phyloP scores from a whole-genome alignment of 2,329 filamentous ascomycete genomes.

The Cercospora citrullina region DNA sequence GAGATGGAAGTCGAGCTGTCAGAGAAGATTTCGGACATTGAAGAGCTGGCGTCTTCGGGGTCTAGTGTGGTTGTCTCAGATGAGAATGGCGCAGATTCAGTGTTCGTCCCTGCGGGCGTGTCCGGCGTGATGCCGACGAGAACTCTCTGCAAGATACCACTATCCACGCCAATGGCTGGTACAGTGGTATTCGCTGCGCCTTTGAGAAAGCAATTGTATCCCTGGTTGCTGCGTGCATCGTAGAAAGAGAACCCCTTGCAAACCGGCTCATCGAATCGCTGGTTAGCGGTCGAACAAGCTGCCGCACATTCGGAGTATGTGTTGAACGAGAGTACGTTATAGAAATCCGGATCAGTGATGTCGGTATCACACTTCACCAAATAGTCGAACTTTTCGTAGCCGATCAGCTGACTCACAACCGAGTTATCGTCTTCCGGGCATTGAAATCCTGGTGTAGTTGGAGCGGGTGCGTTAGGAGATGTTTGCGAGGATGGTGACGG shows the following conservation, averaged over 20 bases:
- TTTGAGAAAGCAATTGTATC: slow-evolving; percentile 40
- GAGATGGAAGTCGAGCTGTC: slow-evolving; percentile 35
- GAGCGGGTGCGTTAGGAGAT: slow-evolving; percentile 22
- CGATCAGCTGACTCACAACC: slow-evolving; percentile 37
- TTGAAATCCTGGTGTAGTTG: slow-evolving; percentile 34
- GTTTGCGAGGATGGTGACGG: slow-evolving; percentile 5
- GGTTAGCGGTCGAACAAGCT: slow-evolving; percentile 38
- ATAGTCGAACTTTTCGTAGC: slow-evolving; percentile 38
- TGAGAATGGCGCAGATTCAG: slow-evolving; percentile 31
- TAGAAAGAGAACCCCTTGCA: slow-evolving; percentile 39
- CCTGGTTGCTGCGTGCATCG: slow-evolving; percentile 25
- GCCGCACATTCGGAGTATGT: slow-evolving; percentile 37
- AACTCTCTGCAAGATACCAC: slow-evolving; percentile 35
- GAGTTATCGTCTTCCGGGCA: slow-evolving; percentile 38
- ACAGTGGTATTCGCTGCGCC: slow-evolving; percentile 30
- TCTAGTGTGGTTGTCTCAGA: slow-evolving; percentile 22
- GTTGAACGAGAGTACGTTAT: slow-evolving; percentile 31
- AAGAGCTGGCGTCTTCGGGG: slow-evolving; percentile 31
- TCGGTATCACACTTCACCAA: slow-evolving; percentile 38
- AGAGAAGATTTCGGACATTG: slow-evolving; percentile 31
- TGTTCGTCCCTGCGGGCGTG: slow-evolving; percentile 28
- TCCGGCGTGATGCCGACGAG: slow-evolving; percentile 31
- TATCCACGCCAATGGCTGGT: slow-evolving; percentile 31
- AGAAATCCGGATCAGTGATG: slow-evolving; percentile 33
- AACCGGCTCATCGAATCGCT: slow-evolving; percentile 32